These are phyloP conservation scores for Pichia inconspicua DNA, from an alignment of 1,139 yeast genomes.

Conservation along the genomic window DNA sequence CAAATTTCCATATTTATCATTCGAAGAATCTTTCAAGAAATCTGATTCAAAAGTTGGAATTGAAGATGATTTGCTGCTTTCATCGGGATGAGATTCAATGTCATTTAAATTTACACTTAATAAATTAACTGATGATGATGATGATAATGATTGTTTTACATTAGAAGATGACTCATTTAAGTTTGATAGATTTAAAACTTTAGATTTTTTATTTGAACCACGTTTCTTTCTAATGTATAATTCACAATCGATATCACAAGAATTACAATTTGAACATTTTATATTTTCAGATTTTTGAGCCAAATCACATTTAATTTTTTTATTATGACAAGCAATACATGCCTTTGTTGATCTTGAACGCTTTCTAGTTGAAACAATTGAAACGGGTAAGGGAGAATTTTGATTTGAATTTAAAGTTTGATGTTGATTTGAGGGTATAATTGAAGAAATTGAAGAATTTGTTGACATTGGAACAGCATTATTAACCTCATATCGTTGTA, in stretches of 20 bases:
- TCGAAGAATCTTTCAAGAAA: conserved; percentile 15
- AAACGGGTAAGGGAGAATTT: not conserved
- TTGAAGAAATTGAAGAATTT: not conserved
- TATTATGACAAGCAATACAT: conserved; percentile 44
- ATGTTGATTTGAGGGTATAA: not conserved
- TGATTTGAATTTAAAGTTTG: not conserved
- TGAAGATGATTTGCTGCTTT: conserved; percentile 1
- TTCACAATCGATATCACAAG: conserved; percentile 46
- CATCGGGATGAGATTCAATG: conserved; percentile 3
- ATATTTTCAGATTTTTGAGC: conserved; percentile 33
- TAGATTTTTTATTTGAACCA: conserved; percentile 9
- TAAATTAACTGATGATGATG: not conserved
- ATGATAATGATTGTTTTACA: no score
- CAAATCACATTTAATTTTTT: conserved; percentile 47
- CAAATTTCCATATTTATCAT: conserved; percentile 13
- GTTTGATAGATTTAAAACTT: not conserved
- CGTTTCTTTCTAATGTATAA: conserved; percentile 37
- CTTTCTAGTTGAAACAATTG: conserved; percentile 21
- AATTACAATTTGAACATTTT: conserved; percentile 49
- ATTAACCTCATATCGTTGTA: not conserved
- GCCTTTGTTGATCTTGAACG: conserved; percentile 48
- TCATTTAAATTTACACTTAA: conserved; percentile 9
- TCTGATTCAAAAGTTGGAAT: conserved; percentile 9
- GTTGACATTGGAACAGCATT: not conserved
- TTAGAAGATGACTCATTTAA: no score